phyloP scores from a whole-genome alignment of 2,329 filamentous ascomycete species.

The Xylariaceae sp. region DNA sequence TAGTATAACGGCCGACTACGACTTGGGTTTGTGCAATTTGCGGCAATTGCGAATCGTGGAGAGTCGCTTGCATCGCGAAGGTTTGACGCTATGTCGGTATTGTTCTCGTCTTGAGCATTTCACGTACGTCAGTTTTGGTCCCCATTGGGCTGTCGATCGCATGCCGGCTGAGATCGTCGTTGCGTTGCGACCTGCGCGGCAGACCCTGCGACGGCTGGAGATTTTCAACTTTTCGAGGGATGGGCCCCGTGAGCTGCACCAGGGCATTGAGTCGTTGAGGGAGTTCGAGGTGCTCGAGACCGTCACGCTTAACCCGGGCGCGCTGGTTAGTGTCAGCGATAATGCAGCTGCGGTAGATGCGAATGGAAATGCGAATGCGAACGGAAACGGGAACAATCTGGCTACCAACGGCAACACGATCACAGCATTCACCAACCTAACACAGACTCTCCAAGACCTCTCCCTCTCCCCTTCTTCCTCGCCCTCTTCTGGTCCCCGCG shows the following conservation, averaged over 20 bases:
- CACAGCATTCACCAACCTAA: too few relatives aligned
- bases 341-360: not conserved
- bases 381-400: too few relatives aligned
- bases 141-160: constrained; percentile 19
- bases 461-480: too few relatives aligned
- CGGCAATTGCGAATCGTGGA: constrained; percentile 16
- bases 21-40: constrained; percentile 15
- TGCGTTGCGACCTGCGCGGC: constrained; percentile 13
- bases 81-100: constrained; percentile 18
- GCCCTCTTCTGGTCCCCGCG: too few relatives aligned
- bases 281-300: constrained; percentile 14
- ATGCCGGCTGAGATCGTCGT: constrained; percentile 18
- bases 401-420: too few relatives aligned
- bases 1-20: constrained; percentile 18
- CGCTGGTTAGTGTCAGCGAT: constrained; percentile 1
- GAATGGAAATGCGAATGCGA: not conserved
- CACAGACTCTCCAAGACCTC: too few relatives aligned
- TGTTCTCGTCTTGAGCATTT: constrained; percentile 18
- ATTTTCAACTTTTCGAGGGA: constrained; percentile 17
- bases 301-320: constrained; percentile 17
- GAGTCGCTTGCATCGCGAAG: constrained; percentile 18
- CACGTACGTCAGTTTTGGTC: constrained; percentile 19
- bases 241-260: constrained; percentile 14
- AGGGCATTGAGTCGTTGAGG: constrained; percentile 18
- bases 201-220: constrained; percentile 15